Evolutionary conservation across 1,284 basidiomycete species (phyloP).

Genomic region (Thelephora terrestris): DNA sequence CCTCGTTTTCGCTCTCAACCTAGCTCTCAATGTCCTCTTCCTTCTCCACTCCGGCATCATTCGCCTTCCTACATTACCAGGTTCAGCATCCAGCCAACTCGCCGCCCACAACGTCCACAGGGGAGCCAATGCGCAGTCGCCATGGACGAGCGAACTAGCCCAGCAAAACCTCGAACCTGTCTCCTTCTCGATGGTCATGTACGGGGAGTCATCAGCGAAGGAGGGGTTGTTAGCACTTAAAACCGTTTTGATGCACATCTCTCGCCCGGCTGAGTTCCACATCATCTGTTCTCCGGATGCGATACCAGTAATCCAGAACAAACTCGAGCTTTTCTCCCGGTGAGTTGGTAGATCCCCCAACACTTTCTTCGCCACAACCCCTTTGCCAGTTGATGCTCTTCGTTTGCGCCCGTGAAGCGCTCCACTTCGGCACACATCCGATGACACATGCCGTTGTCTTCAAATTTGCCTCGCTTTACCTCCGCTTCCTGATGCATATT

Average conservation of each 20-base stretch:
- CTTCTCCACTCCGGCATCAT: background rate
- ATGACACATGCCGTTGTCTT: too few species aligned
- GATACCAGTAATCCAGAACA: conserved; percentile 2
- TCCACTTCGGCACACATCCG: too few species aligned
- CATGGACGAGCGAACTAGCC: background rate
- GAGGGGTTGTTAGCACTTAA: conserved; percentile 5
- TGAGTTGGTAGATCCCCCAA: background rate
- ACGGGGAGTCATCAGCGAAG: background rate
- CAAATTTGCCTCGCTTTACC: too few species aligned
- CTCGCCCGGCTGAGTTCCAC: conserved; percentile 5
- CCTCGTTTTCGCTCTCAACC: background rate
- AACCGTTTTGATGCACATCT: conserved; percentile 4
- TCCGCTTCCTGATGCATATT: too few species aligned
- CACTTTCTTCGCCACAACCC: background rate
- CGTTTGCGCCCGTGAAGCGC: too few species aligned
- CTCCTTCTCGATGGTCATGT: conserved; percentile 4
- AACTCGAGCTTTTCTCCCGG: conserved; percentile 2
- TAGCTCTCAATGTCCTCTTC: background rate
- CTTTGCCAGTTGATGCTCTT: too few species aligned
- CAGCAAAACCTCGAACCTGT: background rate
- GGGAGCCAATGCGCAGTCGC: background rate
- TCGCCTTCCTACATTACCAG: background rate
- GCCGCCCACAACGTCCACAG: background rate
- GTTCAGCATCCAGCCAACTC: background rate
- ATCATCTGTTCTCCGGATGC: conserved; percentile 5